phyloP scores from a whole-genome alignment of 257 asterid species.

The Nicotiana tomentosiformis region DNA sequence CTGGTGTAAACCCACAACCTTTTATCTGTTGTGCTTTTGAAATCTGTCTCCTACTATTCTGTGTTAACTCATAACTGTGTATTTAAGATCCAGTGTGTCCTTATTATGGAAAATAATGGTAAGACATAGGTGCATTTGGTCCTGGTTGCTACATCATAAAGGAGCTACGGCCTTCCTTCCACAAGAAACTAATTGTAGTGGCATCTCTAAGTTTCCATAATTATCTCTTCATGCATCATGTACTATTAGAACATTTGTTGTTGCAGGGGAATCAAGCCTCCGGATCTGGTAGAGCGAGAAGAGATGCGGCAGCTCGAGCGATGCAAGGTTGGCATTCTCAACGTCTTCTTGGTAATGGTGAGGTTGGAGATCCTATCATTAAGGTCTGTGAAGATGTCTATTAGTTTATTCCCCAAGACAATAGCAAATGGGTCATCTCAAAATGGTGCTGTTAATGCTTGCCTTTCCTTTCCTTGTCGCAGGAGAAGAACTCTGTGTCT shows the following conservation, averaged over 20 bases:
- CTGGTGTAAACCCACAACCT: too few relatives aligned
- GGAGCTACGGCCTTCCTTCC: neutral
- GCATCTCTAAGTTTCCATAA: neutral
- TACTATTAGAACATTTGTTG: constrained; percentile 6
- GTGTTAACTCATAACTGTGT: neutral
- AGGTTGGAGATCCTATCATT: constrained; percentile 85
- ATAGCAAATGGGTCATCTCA: neutral
- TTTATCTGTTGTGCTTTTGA: neutral
- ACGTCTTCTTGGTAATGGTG: constrained; percentile 82
- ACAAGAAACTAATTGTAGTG: neutral
- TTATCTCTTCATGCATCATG: neutral
- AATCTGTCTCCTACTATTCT: neutral
- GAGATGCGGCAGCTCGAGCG: constrained; percentile 99
- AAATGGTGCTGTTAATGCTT: neutral
- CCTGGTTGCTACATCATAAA: neutral
- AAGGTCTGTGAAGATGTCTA: constrained; percentile 42
- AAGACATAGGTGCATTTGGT: neutral
- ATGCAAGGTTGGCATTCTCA: constrained; percentile 99
- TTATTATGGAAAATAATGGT: neutral
- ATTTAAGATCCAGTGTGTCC: neutral
- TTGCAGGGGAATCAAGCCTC: constrained; percentile 63
- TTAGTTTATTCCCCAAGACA: neutral
- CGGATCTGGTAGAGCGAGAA: constrained; percentile 88
- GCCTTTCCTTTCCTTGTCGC: constrained; percentile 11
- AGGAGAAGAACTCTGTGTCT: constrained; percentile 61